phyloP scores from a whole-genome alignment of 2,329 filamentous ascomycete species.

The Aspergillus flavus region DNA sequence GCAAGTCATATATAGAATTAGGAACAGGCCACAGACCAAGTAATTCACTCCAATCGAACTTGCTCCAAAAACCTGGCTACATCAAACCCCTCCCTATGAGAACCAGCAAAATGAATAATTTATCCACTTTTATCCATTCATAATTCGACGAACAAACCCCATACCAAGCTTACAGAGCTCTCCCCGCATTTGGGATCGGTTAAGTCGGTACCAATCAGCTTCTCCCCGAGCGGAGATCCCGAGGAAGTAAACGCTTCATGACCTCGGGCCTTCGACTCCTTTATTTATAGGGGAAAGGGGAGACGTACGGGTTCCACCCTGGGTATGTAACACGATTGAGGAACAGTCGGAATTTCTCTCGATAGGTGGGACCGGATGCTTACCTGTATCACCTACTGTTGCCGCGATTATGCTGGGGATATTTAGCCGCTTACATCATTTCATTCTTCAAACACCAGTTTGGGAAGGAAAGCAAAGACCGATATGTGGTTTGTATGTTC shows the following conservation, averaged over 20 bases:
- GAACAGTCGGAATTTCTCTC: neutral
- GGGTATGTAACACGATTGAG: neutral
- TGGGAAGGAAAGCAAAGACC: neutral
- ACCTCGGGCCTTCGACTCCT: neutral
- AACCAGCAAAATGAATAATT: neutral
- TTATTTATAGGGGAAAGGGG: neutral
- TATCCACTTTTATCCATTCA: neutral
- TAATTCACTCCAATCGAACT: neutral
- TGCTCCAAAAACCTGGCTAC: neutral
- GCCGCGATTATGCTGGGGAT: neutral
- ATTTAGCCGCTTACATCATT: neutral
- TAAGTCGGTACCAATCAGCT: neutral
- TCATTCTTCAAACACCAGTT: neutral
- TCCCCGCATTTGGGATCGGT: neutral
- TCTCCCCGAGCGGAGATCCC: neutral
- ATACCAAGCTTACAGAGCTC: neutral
- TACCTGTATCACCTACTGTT: neutral
- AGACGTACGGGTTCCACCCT: neutral
- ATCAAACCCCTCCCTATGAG: neutral
- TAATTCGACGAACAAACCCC: neutral
- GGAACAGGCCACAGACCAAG: neutral
- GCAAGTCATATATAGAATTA: neutral
- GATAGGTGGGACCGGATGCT: neutral
- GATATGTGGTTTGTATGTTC: neutral
- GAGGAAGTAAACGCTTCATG: neutral